Evolutionary conservation across 2,329 filamentous ascomycete genomes (phyloP).

Genomic region (Coniochaeta sp.): DNA sequence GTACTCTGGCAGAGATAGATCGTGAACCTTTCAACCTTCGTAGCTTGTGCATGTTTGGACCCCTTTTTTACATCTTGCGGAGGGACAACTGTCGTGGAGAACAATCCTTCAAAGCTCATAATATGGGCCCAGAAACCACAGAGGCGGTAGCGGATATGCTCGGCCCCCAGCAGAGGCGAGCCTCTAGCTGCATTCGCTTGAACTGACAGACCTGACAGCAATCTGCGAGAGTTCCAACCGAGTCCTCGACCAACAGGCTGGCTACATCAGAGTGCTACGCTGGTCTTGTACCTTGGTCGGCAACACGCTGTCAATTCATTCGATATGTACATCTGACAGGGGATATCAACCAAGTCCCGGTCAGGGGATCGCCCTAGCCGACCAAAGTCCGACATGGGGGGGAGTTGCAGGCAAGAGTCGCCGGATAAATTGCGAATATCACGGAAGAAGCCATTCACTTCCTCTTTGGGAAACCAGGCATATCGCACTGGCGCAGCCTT

Average conservation of each 20-base stretch:
- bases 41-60: background rate
- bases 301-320: background rate
- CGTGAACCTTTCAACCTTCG: background rate
- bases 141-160: background rate
- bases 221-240: background rate
- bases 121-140: background rate
- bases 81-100: background rate
- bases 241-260: background rate
- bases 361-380: background rate
- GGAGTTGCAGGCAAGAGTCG: background rate
- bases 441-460: background rate
- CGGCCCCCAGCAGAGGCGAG: background rate
- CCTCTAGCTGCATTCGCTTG: background rate
- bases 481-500: background rate
- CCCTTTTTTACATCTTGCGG: background rate
- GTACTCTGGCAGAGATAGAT: too few relatives aligned
- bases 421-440: slow-evolving; percentile 1
- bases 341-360: background rate
- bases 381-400: background rate
- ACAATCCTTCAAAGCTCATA: background rate
- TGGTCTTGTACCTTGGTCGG: background rate
- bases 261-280: background rate
- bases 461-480: background rate
- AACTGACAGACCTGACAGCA: background rate
- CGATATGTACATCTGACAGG: background rate